Conservation (phyloP, 495 filamentous ascomycete genomes). For the Thozetella sp. region DNA sequence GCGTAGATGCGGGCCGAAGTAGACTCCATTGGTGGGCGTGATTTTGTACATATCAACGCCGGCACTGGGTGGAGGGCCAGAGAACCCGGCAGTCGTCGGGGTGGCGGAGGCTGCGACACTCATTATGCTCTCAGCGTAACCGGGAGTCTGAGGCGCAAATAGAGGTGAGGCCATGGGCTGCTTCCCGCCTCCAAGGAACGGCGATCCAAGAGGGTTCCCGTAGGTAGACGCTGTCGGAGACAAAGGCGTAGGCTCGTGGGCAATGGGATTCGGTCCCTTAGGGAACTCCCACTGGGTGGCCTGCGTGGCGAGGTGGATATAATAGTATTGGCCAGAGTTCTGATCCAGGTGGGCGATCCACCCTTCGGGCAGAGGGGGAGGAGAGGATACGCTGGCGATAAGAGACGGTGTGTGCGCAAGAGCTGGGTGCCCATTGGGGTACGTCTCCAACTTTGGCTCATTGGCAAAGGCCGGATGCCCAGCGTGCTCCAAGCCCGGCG, state of each 20-base stretch:
- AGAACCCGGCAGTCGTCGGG: constrained; percentile 70
- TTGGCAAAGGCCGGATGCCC: constrained; percentile 72
- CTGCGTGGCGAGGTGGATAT: constrained; percentile 95
- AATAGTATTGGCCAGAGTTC: constrained; percentile 96
- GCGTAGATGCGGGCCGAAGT: constrained; percentile 93
- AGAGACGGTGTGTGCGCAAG: constrained; percentile 47
- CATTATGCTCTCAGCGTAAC: constrained; percentile 76
- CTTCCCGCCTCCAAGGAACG: constrained; percentile 71
- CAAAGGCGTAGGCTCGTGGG: constrained; percentile 74
- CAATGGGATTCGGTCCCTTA: constrained; percentile 83
- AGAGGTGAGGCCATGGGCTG: constrained; percentile 74
- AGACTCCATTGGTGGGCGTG: constrained; percentile 93
- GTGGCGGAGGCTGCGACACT: constrained; percentile 71
- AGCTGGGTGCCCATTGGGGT: constrained; percentile 40
- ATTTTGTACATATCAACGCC: constrained; percentile 94
- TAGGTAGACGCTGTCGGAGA: constrained; percentile 82
- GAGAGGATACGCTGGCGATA: constrained; percentile 70
- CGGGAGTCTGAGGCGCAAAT: constrained; percentile 69
- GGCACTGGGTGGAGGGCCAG: constrained; percentile 80
- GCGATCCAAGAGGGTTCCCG: constrained; percentile 75
- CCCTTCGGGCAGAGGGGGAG: constrained; percentile 91
- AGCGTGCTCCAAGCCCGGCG: constrained; percentile 14
- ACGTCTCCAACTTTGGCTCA: constrained; percentile 55
- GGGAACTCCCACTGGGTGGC: constrained; percentile 99
- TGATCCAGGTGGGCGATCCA: constrained; percentile 98